Evolutionary conservation across 208 protist genomes (phyloP).

Genomic region (Crithidia fasciculata): DNA sequence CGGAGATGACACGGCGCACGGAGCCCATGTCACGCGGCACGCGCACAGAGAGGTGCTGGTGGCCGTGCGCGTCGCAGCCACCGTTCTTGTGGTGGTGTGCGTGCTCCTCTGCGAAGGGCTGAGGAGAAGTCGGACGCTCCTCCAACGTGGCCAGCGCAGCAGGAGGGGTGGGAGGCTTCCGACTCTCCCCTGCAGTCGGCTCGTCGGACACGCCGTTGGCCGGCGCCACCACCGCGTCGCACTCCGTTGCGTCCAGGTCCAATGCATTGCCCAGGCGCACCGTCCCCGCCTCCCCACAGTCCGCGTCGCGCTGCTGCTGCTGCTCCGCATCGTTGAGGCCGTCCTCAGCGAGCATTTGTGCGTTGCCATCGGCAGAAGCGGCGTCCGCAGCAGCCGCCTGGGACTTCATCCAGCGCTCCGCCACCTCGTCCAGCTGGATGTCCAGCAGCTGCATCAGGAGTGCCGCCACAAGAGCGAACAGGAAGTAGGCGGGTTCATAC

Average conservation of each 20-base stretch:
- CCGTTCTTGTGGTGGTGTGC: slow-evolving; percentile 1
- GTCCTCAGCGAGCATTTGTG: not conserved
- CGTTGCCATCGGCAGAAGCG: not conserved
- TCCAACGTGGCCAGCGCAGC: not conserved
- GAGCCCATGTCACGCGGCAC: slow-evolving; percentile 24
- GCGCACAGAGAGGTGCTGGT: slow-evolving; percentile 33
- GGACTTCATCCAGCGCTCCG: slow-evolving; percentile 42
- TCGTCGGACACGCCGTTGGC: slow-evolving; percentile 5
- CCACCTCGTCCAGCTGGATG: slow-evolving; percentile 42
- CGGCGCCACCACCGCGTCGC: not conserved
- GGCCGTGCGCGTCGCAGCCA: slow-evolving; percentile 25
- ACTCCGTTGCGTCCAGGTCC: not conserved
- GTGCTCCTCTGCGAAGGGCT: not conserved
- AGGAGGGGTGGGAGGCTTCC: not conserved
- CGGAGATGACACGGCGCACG: slow-evolving; percentile 39
- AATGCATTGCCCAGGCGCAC: not conserved
- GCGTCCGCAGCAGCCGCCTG: not conserved
- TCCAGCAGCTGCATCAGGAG: slow-evolving; percentile 69
- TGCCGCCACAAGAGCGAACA: slow-evolving; percentile 59
- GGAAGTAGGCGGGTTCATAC: slow-evolving; percentile 53
- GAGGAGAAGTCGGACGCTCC: not conserved
- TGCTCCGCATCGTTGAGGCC: slow-evolving; percentile 1
- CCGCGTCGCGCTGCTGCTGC: not conserved
- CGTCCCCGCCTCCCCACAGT: not conserved
- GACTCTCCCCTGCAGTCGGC: not conserved